Evolutionary conservation across 2,329 filamentous ascomycete species (phyloP).

Genomic region (Hymenotorrendiella dingleyae): DNA sequence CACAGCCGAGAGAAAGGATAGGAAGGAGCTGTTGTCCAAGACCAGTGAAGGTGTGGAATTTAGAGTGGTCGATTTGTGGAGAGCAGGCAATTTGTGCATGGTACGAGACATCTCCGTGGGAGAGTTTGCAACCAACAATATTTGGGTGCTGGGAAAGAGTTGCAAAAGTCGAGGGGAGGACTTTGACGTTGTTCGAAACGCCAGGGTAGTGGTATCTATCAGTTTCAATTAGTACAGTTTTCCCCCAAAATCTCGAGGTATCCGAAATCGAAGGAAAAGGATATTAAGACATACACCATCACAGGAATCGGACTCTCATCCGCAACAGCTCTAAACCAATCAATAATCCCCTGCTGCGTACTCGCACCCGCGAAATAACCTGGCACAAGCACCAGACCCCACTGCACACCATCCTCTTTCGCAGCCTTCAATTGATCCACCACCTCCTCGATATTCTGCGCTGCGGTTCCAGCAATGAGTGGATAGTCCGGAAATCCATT

Average conservation of each 20-base stretch:
- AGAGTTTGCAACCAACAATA: constrained; percentile 65
- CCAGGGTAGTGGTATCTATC: constrained; percentile 51
- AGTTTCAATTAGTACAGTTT: neutral
- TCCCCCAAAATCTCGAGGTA: too few species aligned
- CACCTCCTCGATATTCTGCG: constrained; percentile 51
- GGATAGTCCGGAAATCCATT: constrained; percentile 53
- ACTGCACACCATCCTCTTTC: constrained; percentile 52
- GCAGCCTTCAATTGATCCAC: constrained; percentile 44
- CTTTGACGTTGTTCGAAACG: constrained; percentile 58
- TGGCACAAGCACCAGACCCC: constrained; percentile 57
- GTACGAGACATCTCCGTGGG: constrained; percentile 60
- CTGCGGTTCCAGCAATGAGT: constrained; percentile 53
- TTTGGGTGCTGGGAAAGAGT: constrained; percentile 55
- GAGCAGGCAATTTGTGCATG: constrained; percentile 55
- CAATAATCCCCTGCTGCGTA: constrained; percentile 51
- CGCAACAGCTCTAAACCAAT: constrained; percentile 58
- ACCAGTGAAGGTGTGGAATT: constrained; percentile 58
- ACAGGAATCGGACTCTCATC: constrained; percentile 54
- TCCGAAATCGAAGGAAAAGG: too few species aligned
- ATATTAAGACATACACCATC: constrained; percentile 41
- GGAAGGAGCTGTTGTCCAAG: constrained; percentile 61
- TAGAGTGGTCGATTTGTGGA: constrained; percentile 50
- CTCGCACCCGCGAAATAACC: constrained; percentile 58
- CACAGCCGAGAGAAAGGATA: constrained; percentile 55
- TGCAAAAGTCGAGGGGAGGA: constrained; percentile 52